A percentile compares a stretch with the other conserved stretches of the same genome.
Conservation (phyloP, 2,329 filamentous ascomycete species). For the Aspergillus neotritici region DNA sequence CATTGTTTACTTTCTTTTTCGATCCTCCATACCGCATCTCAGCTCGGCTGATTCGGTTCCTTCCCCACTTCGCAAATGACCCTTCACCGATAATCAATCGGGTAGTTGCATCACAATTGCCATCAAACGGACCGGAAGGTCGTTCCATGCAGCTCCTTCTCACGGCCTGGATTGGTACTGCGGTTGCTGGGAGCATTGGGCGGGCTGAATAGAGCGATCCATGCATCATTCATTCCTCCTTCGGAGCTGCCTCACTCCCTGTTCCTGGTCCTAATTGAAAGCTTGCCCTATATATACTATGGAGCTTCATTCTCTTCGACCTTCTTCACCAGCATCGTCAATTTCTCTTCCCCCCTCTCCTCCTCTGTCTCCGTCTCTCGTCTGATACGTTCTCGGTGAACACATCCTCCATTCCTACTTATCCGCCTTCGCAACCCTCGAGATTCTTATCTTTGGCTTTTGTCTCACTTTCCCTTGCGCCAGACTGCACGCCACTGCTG, state of each 20-base stretch:
- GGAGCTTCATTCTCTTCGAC: conserved; percentile 8
- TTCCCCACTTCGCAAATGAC: conserved; percentile 15
- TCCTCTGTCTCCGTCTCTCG: background rate
- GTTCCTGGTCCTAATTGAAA: conserved; percentile 10
- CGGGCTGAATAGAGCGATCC: conserved; percentile 6
- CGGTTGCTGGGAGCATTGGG: conserved; percentile 6
- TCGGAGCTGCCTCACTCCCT: conserved; percentile 6
- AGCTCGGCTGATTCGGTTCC: background rate
- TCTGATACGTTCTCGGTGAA: no score
- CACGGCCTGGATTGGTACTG: conserved; percentile 16
- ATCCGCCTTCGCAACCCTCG: background rate
- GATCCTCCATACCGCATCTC: background rate
- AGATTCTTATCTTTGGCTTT: background rate
- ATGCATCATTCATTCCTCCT: conserved; percentile 8
- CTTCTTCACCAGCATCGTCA: conserved; percentile 8
- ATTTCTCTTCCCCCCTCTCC: background rate
- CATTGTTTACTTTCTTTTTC: conserved; percentile 5
- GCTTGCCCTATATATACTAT: conserved; percentile 20
- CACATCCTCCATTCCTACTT: no score
- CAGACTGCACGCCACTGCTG: background rate
- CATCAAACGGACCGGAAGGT: conserved; percentile 7
- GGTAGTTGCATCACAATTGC: conserved; percentile 15
- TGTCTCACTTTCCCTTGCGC: conserved; percentile 10
- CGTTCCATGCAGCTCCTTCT: conserved; percentile 13
- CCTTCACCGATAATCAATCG: conserved; percentile 10